phyloP scores from a whole-genome alignment of 768 basidiomycete species.

The Hypholoma sublateritium region DNA sequence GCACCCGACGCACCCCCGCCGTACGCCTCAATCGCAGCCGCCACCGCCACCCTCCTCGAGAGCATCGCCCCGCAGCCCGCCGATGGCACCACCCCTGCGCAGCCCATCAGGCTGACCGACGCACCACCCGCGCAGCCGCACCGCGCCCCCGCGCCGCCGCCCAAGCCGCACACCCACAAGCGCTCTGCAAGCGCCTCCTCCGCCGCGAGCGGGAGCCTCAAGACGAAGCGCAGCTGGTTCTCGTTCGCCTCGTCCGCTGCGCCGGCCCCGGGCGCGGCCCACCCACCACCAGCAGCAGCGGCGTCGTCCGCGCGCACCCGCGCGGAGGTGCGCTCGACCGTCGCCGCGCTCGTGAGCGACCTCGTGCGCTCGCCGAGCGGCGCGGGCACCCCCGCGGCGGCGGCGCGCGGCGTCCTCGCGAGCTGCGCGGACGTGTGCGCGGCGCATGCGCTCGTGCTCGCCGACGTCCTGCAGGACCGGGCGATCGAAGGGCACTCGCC shows the following conservation, averaged over 20 bases:
- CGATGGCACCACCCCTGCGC: neutral
- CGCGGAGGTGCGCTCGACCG: conserved; percentile 51
- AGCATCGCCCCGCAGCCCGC: neutral
- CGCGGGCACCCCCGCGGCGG: conserved; percentile 23
- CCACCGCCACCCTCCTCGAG: neutral
- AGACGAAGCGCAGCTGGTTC: conserved; percentile 33
- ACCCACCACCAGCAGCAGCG: conserved; percentile 11
- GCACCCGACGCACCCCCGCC: neutral
- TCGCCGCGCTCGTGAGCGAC: conserved; percentile 54
- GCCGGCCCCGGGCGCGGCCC: neutral
- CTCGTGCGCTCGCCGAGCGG: conserved; percentile 38
- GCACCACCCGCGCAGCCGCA: neutral
- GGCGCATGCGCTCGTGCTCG: conserved; percentile 48
- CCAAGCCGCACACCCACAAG: conserved; percentile 7
- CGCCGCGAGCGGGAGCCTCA: conserved; percentile 12
- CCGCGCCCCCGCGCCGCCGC: neutral
- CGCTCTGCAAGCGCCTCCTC: conserved; percentile 19
- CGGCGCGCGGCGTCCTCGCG: conserved; percentile 46
- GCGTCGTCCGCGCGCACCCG: conserved; percentile 28
- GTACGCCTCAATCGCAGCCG: neutral
- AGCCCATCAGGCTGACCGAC: neutral
- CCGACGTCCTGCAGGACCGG: conserved; percentile 59
- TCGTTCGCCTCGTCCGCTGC: conserved; percentile 23
- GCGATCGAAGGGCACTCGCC: conserved; percentile 69
- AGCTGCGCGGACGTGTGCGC: conserved; percentile 66